A percentile compares a stretch with the other conserved stretches of the same genome.
phyloP scores from a whole-genome alignment of 148 eudicot species.

The Rheum nobile region DNA sequence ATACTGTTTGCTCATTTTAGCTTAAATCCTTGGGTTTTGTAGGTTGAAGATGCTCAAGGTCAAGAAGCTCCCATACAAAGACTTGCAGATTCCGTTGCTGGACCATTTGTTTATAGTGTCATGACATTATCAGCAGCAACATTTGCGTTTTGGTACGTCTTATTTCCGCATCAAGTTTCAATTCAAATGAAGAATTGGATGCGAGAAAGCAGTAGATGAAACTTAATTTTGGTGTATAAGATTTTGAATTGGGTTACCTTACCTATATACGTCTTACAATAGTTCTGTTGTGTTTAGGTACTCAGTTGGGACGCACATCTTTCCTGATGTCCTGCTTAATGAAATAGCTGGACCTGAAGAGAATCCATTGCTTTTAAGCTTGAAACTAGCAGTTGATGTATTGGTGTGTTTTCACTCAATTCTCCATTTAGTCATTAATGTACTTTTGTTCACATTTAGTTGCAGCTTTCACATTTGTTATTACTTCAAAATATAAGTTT shows the following conservation, averaged over 20 bases:
- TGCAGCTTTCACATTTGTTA: background rate
- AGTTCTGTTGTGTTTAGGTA: slow-evolving; percentile 31
- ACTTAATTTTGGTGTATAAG: background rate
- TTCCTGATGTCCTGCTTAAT: slow-evolving; percentile 90
- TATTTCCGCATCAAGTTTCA: background rate
- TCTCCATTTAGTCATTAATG: background rate
- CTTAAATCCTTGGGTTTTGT: slow-evolving; percentile 6
- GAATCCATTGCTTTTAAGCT: slow-evolving; percentile 68
- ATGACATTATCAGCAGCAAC: slow-evolving; percentile 80
- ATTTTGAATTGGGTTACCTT: background rate
- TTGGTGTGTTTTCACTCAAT: slow-evolving; percentile 49
- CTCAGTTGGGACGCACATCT: slow-evolving; percentile 50
- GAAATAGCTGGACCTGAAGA: slow-evolving; percentile 94
- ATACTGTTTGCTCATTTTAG: background rate
- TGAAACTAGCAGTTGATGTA: slow-evolving; percentile 92
- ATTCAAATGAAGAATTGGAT: background rate
- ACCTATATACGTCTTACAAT: background rate
- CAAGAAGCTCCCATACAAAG: slow-evolving; percentile 97
- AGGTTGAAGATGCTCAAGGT: slow-evolving; percentile 99
- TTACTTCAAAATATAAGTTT: background rate
- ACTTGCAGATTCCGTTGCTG: slow-evolving; percentile 93
- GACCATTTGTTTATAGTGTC: slow-evolving; percentile 86
- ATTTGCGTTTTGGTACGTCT: slow-evolving; percentile 76
- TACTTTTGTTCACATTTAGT: background rate
- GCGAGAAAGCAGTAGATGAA: background rate